Percentiles rank a stretch among this genome's conserved stretches.
phyloP scores from a whole-genome alignment of 1,139 yeast species.

The Blastobotrys elegans region DNA sequence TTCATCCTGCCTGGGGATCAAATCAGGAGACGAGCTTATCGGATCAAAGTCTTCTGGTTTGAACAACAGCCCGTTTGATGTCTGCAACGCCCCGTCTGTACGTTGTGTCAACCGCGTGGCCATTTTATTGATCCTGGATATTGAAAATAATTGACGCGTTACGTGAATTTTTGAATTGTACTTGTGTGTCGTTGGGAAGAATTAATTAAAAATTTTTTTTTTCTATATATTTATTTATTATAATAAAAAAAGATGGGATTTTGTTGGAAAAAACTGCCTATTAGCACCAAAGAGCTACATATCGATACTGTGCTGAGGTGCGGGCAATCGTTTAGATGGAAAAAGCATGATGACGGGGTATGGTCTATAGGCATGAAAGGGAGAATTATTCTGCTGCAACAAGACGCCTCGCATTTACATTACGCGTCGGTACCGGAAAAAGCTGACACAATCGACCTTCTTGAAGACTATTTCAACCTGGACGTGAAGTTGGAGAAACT shows the following conservation, averaged over 20 bases:
- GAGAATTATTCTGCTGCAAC: conserved; percentile 34
- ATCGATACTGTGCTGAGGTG: conserved; percentile 73
- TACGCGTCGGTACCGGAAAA: conserved; percentile 28
- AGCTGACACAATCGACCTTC: conserved; percentile 34
- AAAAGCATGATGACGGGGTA: conserved; percentile 23
- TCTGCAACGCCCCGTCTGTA: conserved; percentile 1
- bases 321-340: conserved; percentile 60
- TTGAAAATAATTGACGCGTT: not conserved
- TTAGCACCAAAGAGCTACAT: conserved; percentile 45
- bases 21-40: conserved; percentile 1
- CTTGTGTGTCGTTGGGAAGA: not conserved
- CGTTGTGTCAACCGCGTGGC: conserved; percentile 1
- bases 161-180: not conserved
- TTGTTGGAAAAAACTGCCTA: conserved; percentile 27
- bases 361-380: conserved; percentile 37
- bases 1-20: not conserved
- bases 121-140: conserved; percentile 2
- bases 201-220: not conserved
- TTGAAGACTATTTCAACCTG: conserved; percentile 68
- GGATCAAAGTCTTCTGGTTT: conserved; percentile 8
- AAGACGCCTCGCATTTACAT: conserved; percentile 30
- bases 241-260: not conserved
- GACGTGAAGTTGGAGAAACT: conserved; percentile 49
- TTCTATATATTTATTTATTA: no score
- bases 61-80: conserved; percentile 1